These are phyloP conservation scores for Pseudogymnoascus sp. DNA, from an alignment of 2,329 filamentous ascomycete genomes.

Conservation along the genomic window DNA sequence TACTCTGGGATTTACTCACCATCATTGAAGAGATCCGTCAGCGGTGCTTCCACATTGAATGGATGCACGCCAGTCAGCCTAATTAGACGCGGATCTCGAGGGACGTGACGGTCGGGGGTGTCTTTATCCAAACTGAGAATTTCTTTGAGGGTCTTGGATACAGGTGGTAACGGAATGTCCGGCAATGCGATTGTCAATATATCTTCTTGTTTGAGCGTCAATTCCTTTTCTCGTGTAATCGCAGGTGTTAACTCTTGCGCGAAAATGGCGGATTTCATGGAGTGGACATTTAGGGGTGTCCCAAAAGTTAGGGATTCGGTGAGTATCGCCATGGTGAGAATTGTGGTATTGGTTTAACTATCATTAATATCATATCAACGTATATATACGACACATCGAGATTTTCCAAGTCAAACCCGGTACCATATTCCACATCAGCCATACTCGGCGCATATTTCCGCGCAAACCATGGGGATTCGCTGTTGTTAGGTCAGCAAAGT, in stretches of 20 bases:
- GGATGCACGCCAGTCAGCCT: constrained; percentile 82
- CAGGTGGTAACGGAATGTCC: constrained; percentile 57
- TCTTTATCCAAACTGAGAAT: constrained; percentile 70
- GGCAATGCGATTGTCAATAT: background rate
- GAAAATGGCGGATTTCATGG: background rate
- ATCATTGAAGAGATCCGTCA: constrained; percentile 65
- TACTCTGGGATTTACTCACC: background rate
- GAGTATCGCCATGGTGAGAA: background rate
- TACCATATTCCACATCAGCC: background rate
- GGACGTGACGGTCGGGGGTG: constrained; percentile 77
- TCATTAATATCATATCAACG: background rate
- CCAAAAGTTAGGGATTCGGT: background rate
- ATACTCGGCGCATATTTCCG: background rate
- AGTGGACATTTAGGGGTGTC: background rate
- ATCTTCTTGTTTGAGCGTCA: background rate
- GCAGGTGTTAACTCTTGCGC: background rate
- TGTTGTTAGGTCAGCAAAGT: background rate
- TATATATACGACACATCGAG: background rate
- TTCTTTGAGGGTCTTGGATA: constrained; percentile 45
- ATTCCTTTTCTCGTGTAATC: background rate
- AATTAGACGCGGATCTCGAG: constrained; percentile 73
- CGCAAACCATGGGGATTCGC: background rate
- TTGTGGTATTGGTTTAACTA: background rate
- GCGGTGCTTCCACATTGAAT: constrained; percentile 81
- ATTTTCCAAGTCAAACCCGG: background rate